Conservation (phyloP, 2,329 filamentous ascomycete genomes). For the Fusarium sp. region DNA sequence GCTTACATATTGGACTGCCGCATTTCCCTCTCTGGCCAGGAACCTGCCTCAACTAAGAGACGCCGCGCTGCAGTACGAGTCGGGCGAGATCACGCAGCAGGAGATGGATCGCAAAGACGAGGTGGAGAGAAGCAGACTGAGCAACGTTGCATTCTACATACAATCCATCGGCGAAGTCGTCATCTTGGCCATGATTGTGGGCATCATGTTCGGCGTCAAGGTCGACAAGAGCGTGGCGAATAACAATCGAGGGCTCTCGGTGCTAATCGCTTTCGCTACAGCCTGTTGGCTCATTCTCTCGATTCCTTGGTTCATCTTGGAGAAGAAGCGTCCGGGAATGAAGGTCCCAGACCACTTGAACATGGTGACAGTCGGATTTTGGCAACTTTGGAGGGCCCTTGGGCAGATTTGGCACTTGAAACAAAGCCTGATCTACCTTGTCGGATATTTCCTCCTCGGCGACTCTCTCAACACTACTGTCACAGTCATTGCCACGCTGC, state of each 20-base stretch:
- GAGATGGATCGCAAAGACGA: slow-evolving; percentile 72
- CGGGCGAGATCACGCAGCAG: slow-evolving; percentile 64
- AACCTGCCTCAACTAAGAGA: slow-evolving; percentile 51
- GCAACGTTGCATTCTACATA: slow-evolving; percentile 73
- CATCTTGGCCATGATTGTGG: slow-evolving; percentile 74
- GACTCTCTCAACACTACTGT: slow-evolving; percentile 78
- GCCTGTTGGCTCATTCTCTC: slow-evolving; percentile 73
- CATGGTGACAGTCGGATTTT: slow-evolving; percentile 70
- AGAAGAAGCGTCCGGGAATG: slow-evolving; percentile 72
- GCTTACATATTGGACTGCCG: slow-evolving; percentile 76
- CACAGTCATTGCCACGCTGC: slow-evolving; percentile 74
- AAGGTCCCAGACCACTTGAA: slow-evolving; percentile 53
- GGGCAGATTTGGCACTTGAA: slow-evolving; percentile 72
- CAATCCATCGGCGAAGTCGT: slow-evolving; percentile 72
- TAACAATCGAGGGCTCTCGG: slow-evolving; percentile 75
- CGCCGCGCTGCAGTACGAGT: slow-evolving; percentile 46
- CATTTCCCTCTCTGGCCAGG: slow-evolving; percentile 57
- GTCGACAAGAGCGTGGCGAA: slow-evolving; percentile 69
- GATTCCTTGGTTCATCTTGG: slow-evolving; percentile 74
- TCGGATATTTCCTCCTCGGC: slow-evolving; percentile 76
- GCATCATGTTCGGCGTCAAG: slow-evolving; percentile 70
- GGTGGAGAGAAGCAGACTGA: slow-evolving; percentile 72
- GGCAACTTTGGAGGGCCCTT: slow-evolving; percentile 70
- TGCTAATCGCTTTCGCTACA: slow-evolving; percentile 74
- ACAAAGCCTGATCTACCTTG: slow-evolving; percentile 74